Evolutionary conservation across 352 stramenopile species (phyloP).

Genomic region (Blastocystis sp.): DNA sequence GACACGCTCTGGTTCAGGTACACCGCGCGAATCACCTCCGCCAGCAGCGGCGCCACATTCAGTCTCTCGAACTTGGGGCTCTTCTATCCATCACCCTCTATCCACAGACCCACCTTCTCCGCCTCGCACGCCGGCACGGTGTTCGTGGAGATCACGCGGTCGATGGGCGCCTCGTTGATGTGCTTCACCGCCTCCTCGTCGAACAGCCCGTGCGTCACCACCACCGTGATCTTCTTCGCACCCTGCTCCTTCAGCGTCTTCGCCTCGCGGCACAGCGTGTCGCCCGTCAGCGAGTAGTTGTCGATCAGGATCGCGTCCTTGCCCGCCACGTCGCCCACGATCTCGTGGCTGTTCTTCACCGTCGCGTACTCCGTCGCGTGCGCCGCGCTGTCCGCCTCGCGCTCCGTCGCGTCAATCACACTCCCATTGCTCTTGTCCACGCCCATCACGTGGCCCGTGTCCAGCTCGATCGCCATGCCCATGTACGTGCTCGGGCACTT

Average conservation of each 20-base stretch:
- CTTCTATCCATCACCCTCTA: constrained; percentile 23
- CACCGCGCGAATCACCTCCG: constrained; percentile 60
- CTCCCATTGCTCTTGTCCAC: constrained; percentile 68
- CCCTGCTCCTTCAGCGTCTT: constrained; percentile 70
- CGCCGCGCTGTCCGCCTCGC: constrained; percentile 42
- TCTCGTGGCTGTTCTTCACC: constrained; percentile 58
- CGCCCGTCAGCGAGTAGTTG: constrained; percentile 67
- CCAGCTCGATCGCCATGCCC: constrained; percentile 57
- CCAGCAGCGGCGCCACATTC: constrained; percentile 59
- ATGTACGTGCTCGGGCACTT: constrained; percentile 57
- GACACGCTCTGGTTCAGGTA: constrained; percentile 66
- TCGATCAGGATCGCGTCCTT: constrained; percentile 71
- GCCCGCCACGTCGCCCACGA: constrained; percentile 69
- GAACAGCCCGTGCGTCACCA: constrained; percentile 70
- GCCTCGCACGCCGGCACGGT: constrained; percentile 38
- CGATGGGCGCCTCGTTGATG: constrained; percentile 65
- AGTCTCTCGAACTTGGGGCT: constrained; percentile 68
- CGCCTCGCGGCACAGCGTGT: constrained; percentile 64
- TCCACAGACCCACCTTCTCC: constrained; percentile 36
- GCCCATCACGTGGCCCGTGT: constrained; percentile 50
- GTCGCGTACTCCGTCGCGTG: constrained; percentile 43
- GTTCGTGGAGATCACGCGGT: constrained; percentile 64
- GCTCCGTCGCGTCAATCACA: constrained; percentile 65
- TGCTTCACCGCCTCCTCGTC: constrained; percentile 68
- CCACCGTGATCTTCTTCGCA: constrained; percentile 65